Base-by-base conservation (phyloP, 495 filamentous ascomycete genomes). In the Staphylotrichum tortipilum region DNA sequence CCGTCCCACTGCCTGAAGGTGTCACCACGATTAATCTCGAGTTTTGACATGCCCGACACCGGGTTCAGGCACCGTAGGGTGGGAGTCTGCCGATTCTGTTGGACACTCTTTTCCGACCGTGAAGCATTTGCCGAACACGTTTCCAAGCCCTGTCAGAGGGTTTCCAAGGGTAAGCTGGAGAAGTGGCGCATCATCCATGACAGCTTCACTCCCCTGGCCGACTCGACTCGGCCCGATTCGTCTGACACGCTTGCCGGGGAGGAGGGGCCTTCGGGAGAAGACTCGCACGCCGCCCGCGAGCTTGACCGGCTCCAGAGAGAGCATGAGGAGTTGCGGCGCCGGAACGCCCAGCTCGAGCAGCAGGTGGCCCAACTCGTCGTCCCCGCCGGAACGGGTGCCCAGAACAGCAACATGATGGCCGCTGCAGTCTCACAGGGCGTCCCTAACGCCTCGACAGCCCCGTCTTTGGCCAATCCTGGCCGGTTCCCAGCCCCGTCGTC, bases 121-220 rank as follows among this genome's bases (percentile, higher is more conserved):
- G 19, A 43, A 4, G 46, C 42, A 0, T 66, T 68, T 33, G 55
- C 58, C 1, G 8, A 18, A 8, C 65, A 68, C 44, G 14, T 56
- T 4, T 49, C 44, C n/a, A 35, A 14, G 9, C 12, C 30, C 15
- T 68, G 65, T 39, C 47, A 57, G 1, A 62, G 55, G 47, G 61
- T 64, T 4, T 68, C 65, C 22, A 65, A 62, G 35, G 65, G 63
- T 7, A 66, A 66, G 43, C 39, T 54, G 29, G 61, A 68, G 52
- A 65, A 68, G 35, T 68, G 63, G 58, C 54, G 54, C 11, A 50
- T 65, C n/a, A 44, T 68, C 4, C 43, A 40, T 22, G 53, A 66
- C 19, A 57, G 48, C 30, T 64, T 68, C 48, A 65, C 62, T 14
- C 57, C 60, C 26, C 41, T 38, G 26, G 29, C 48, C 18, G 18